Conservation (phyloP, 805 yeast genomes). For the Kazachstania africana region DNA sequence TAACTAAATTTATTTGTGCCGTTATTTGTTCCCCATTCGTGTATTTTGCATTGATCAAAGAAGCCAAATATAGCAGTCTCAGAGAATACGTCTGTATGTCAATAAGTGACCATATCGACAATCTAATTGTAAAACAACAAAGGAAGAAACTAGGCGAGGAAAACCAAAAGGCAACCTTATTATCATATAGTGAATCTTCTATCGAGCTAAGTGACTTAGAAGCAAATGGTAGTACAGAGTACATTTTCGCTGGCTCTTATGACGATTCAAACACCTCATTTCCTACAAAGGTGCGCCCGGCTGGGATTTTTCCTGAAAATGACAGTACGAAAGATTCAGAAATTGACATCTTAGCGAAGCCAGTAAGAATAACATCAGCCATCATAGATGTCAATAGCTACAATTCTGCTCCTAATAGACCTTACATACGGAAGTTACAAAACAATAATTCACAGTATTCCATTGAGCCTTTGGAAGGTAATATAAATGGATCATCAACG, state of each 20-base stretch:
- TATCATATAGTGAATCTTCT: background rate
- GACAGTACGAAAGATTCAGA: too few relatives aligned
- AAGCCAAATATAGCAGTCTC: constrained; percentile 32
- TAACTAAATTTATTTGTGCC: constrained; percentile 41
- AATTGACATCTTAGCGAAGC: too few relatives aligned
- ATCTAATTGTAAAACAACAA: constrained; percentile 20
- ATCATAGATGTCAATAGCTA: too few relatives aligned
- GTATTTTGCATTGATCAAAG: constrained; percentile 32
- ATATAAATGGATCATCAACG: background rate
- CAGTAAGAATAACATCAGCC: too few relatives aligned
- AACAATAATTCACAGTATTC: too few relatives aligned
- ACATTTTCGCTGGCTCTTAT: background rate
- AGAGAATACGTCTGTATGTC: constrained; percentile 52
- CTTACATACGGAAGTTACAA: background rate
- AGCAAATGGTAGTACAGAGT: too few relatives aligned
- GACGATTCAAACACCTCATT: background rate
- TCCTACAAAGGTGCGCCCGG: background rate
- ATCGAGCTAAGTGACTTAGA: background rate
- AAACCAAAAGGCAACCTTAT: constrained; percentile 2
- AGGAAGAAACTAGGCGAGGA: constrained; percentile 1
- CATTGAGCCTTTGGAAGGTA: too few relatives aligned
- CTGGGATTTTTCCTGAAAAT: background rate
- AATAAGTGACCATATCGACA: constrained; percentile 45
- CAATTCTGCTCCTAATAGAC: background rate
- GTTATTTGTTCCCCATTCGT: constrained; percentile 43